These are phyloP conservation scores for Retiboletus flavoniger DNA, from an alignment of 1,284 basidiomycete species.

Conservation along the genomic window DNA sequence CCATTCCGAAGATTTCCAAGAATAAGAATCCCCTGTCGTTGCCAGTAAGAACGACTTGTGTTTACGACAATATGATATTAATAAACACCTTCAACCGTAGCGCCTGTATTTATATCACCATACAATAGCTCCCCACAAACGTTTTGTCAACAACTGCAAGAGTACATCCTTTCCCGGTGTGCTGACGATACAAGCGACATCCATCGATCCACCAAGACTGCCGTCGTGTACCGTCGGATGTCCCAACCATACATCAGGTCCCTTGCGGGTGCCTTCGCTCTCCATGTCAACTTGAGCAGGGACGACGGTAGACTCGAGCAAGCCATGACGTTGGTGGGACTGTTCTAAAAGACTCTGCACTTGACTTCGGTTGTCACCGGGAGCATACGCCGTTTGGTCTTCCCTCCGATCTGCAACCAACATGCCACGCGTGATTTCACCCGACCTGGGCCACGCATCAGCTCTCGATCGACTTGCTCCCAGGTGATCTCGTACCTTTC, in stretches of 20 bases:
- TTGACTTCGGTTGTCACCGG: conserved; percentile 60
- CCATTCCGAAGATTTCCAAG: background rate
- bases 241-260: conserved; percentile 25
- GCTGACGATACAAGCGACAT: conserved; percentile 51
- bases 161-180: conserved; percentile 59
- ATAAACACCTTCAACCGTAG: background rate
- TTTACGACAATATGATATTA: background rate
- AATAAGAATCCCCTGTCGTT: no score
- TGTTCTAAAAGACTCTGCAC: conserved; percentile 54
- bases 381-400: conserved; percentile 57
- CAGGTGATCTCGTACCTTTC: conserved; percentile 52
- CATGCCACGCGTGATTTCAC: conserved; percentile 71
- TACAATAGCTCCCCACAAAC: conserved; percentile 53
- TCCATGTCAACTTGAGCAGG: conserved; percentile 57
- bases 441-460: conserved; percentile 34
- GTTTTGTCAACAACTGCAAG: conserved; percentile 46
- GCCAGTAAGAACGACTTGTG: background rate
- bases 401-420: conserved; percentile 67
- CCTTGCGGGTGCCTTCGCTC: conserved; percentile 20
- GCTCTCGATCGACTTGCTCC: background rate
- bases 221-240: conserved; percentile 19
- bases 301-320: conserved; percentile 49
- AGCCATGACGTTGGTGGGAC: conserved; percentile 36
- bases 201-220: conserved; percentile 30
- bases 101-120: background rate